Percentiles rank a stretch among this genome's conserved stretches.
Conservation (phyloP, 257 asterid genomes). For the Solanum lignicaule region DNA sequence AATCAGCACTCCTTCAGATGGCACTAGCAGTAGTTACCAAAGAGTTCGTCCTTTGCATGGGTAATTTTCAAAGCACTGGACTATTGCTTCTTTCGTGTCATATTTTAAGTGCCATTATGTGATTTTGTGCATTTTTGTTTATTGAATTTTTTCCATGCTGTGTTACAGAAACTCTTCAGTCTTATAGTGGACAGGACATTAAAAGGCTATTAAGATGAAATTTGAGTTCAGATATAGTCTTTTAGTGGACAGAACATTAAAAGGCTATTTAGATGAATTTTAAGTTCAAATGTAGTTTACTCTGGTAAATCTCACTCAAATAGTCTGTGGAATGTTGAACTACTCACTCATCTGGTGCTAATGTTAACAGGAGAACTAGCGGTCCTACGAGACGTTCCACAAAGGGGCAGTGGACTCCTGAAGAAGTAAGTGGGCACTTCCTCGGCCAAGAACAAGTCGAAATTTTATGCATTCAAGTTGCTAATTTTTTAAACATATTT, state of each 20-base stretch:
- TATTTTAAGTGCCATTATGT: not conserved
- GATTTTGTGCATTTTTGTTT: not conserved
- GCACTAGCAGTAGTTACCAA: constrained; percentile 34
- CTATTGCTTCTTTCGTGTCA: not conserved
- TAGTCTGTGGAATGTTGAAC: not conserved
- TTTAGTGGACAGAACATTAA: not conserved
- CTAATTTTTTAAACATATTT: not conserved
- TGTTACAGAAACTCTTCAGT: not conserved
- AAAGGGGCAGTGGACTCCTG: constrained; percentile 96
- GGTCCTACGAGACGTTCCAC: constrained; percentile 99
- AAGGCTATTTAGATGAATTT: not conserved
- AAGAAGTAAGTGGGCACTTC: constrained; percentile 53
- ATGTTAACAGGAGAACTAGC: constrained; percentile 62
- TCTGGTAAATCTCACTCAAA: not conserved
- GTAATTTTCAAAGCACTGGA: constrained; percentile 24
- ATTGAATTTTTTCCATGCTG: not conserved
- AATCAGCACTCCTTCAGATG: constrained; percentile 36
- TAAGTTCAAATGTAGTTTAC: not conserved
- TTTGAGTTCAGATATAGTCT: not conserved
- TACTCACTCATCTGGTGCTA: constrained; percentile 3
- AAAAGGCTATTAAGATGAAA: not conserved
- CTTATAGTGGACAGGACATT: not conserved
- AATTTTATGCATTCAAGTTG: not conserved
- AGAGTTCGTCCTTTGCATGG: constrained; percentile 60
- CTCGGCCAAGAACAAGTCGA: not conserved